A percentile compares a stretch with the other conserved stretches of the same genome.
Conservation (phyloP, 805 yeast species). For the Candida stauntonica region DNA sequence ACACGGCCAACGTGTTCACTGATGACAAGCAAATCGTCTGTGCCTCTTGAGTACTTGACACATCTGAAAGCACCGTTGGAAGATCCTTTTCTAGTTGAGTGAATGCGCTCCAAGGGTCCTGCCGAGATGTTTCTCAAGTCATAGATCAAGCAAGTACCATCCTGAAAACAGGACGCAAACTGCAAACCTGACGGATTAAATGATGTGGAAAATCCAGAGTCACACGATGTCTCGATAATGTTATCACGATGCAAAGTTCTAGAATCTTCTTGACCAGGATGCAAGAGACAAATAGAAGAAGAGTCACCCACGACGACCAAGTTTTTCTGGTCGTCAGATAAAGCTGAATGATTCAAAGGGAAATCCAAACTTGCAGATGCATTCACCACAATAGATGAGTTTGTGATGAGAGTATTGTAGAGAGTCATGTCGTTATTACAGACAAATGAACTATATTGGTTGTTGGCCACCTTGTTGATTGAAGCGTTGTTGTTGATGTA, state of each 20-base stretch:
- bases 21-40: conserved; percentile 71
- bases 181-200: conserved; percentile 71
- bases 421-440: conserved; percentile 82
- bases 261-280: conserved; percentile 33
- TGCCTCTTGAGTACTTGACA: conserved; percentile 53
- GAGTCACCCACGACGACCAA: conserved; percentile 77
- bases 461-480: conserved; percentile 39
- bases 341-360: conserved; percentile 70
- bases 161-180: conserved; percentile 81
- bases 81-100: conserved; percentile 54
- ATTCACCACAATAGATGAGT: conserved; percentile 40
- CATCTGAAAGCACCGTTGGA: conserved; percentile 66
- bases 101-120: conserved; percentile 48
- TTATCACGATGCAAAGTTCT: conserved; percentile 28
- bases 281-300: conserved; percentile 52
- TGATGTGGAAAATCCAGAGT: conserved; percentile 78
- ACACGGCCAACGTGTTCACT: conserved; percentile 86
- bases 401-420: conserved; percentile 57
- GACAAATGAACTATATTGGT: conserved; percentile 52
- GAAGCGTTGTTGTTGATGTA: conserved; percentile 80
- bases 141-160: conserved; percentile 72
- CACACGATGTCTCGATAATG: conserved; percentile 55
- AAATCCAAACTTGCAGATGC: conserved; percentile 48
- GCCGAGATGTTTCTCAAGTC: conserved; percentile 60
- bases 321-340: conserved; percentile 58